A percentile compares a stretch with the other conserved stretches of the same genome.
Conservation (phyloP, 2,329 filamentous ascomycete genomes). For the Exophiala phaeomuriformis region DNA sequence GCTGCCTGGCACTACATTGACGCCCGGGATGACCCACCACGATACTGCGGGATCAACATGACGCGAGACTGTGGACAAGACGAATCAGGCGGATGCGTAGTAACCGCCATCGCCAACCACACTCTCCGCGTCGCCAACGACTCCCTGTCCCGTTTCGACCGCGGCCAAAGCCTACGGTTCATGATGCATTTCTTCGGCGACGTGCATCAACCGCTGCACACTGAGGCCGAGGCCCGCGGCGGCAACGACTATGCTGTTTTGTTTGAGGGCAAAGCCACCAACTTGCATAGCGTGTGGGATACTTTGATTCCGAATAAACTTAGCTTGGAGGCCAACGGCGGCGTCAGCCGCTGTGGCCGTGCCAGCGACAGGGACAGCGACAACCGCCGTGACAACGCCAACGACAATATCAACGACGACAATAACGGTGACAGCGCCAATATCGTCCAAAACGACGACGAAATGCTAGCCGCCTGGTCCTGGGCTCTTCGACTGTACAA, state of each 20-base stretch:
- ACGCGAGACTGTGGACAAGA: slow-evolving; percentile 44
- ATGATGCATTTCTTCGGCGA: slow-evolving; percentile 59
- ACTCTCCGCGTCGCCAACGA: slow-evolving; percentile 35
- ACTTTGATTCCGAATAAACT: slow-evolving; percentile 33
- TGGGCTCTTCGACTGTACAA: slow-evolving; percentile 53
- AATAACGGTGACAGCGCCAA: not conserved
- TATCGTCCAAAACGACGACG: slow-evolving; percentile 6
- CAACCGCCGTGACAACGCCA: slow-evolving; percentile 8
- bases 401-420: not conserved
- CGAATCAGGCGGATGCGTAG: slow-evolving; percentile 35
- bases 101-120: slow-evolving; percentile 50
- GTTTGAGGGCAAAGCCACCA: slow-evolving; percentile 52
- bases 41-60: slow-evolving; percentile 25
- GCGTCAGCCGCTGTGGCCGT: not conserved
- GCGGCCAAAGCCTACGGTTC: slow-evolving; percentile 41
- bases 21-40: slow-evolving; percentile 23
- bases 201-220: slow-evolving; percentile 63
- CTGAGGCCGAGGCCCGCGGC: slow-evolving; percentile 54
- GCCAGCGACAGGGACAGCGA: no score
- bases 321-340: not conserved
- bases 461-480: slow-evolving; percentile 12
- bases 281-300: slow-evolving; percentile 70
- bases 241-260: slow-evolving; percentile 62
- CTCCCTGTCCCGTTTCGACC: slow-evolving; percentile 28
- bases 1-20: slow-evolving; percentile 28